Evolutionary conservation across 495 filamentous ascomycete species (phyloP), one percentile per base, ranked within the genome.

Genomic region (Neurospora sp.): DNA sequence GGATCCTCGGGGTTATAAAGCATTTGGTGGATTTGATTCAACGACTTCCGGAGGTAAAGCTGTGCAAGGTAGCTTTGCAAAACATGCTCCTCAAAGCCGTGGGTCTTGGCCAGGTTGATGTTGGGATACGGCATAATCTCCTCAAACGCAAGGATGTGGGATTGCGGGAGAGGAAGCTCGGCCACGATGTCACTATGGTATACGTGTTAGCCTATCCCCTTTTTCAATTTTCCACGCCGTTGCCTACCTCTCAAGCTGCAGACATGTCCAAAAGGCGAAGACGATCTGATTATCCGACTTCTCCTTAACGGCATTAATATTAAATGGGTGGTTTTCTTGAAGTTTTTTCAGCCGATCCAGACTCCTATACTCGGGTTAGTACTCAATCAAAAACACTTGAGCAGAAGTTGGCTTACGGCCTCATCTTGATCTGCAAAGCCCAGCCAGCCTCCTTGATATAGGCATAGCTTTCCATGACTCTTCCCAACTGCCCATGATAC

Each of bases 261-360:
- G 83, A 78, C 93, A 96, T 10, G 94, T 96, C 95, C 95, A 99
- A 76, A 93, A 97, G 8, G 93, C 93, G 75, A 96, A 90, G 41
- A 91, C 84, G 70, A 92, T 84, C 48, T 91, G 84, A 71, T 89
- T 89, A 76, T 89, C 86, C 48, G 75, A 69, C 70, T 78, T 79
- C 69, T 84, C 72, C 54, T 78, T 76, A 77, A 84, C 72, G 74
- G 78, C 62, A 59, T 80, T 69, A 20, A 78, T 38, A 14, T 70
- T 44, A 27, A 70, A 44, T 9, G 74, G 77, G 31, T 70, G 42
- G 18, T 69, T 72, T 27, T 81, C 77, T 44, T 83, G 78, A 70
- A 83, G 73, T 71, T 76, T 82, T 38, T 78, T 81, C 59, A 84
- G 78, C 41, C 83, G 83, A 69, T 83, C 84, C 42, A 85, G 78